Percentiles rank a stretch among this genome's conserved stretches.
These are phyloP conservation scores for Mycena vulgaris DNA, from an alignment of 768 basidiomycete genomes.

Conservation along the genomic window DNA sequence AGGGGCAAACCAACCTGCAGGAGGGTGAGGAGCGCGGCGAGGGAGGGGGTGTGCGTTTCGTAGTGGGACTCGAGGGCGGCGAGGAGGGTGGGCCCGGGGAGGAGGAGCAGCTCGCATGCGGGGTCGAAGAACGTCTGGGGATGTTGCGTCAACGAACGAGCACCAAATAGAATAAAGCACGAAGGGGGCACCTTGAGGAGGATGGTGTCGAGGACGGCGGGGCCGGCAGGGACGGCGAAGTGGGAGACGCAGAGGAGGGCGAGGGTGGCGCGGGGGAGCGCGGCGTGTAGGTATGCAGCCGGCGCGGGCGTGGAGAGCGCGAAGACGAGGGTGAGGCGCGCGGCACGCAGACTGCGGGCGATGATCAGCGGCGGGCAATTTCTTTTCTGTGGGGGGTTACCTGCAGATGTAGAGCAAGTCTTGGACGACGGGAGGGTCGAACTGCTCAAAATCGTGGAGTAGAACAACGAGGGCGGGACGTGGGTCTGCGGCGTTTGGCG, in stretches of 20 bases:
- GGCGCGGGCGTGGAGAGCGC: constrained; percentile 71
- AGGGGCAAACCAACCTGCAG: constrained; percentile 66
- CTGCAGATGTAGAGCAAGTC: constrained; percentile 83
- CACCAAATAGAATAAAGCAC: too few relatives aligned
- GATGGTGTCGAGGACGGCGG: constrained; percentile 65
- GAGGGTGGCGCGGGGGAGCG: constrained; percentile 74
- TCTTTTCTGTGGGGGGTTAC: constrained; percentile 48
- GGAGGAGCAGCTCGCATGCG: constrained; percentile 70
- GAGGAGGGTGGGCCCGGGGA: constrained; percentile 72
- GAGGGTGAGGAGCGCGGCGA: constrained; percentile 70
- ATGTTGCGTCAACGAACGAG: neutral
- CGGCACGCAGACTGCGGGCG: constrained; percentile 63
- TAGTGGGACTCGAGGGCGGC: constrained; percentile 73
- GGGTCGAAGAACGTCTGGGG: constrained; percentile 75
- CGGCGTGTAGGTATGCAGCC: constrained; percentile 70
- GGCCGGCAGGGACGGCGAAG: constrained; percentile 66
- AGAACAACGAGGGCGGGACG: constrained; percentile 67
- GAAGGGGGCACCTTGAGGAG: constrained; percentile 63
- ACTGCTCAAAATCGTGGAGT: constrained; percentile 83
- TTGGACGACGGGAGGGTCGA: constrained; percentile 73
- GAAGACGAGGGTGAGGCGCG: constrained; percentile 73
- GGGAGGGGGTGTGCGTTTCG: constrained; percentile 67
- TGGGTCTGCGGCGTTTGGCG: neutral
- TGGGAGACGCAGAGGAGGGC: constrained; percentile 69
- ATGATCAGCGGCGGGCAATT: neutral